Percentiles rank a stretch among this genome's conserved stretches.
These are phyloP conservation scores for Wilcoxina mikolae DNA, from an alignment of 495 filamentous ascomycete species.

Conservation along the genomic window DNA sequence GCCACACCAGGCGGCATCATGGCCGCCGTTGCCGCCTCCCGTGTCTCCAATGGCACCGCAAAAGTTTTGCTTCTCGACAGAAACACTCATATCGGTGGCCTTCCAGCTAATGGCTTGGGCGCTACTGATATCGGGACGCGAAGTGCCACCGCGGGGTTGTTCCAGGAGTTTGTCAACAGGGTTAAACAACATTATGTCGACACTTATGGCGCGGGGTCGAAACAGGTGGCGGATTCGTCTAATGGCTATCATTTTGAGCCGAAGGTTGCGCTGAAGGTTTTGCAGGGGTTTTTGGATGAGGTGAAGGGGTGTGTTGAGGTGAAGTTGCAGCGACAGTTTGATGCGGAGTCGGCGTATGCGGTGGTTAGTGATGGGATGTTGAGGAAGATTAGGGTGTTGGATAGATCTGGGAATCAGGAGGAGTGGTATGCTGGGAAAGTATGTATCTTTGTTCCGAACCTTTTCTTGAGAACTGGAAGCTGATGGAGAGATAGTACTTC, in stretches of 20 bases:
- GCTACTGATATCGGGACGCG: slow-evolving; percentile 1
- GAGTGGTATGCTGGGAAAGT: slow-evolving; percentile 7
- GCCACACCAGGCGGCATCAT: slow-evolving; percentile 9
- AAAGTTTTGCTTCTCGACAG: slow-evolving; percentile 4
- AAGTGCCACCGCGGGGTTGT: slow-evolving; percentile 6
- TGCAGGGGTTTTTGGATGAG: slow-evolving; percentile 1
- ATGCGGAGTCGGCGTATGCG: not conserved
- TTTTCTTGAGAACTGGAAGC: not conserved
- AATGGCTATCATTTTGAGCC: slow-evolving; percentile 9
- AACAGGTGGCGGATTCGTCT: slow-evolving; percentile 4
- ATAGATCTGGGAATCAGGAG: not conserved
- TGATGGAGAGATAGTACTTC: slow-evolving; percentile 6
- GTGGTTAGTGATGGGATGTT: not conserved
- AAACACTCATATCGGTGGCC: not conserved
- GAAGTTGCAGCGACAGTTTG: not conserved
- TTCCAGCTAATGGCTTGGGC: slow-evolving; percentile 7
- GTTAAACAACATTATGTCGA: slow-evolving; percentile 6
- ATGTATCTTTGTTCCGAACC: not conserved
- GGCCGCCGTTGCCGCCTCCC: slow-evolving; percentile 7
- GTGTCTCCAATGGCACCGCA: not conserved
- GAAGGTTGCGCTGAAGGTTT: slow-evolving; percentile 1
- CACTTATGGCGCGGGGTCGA: not conserved
- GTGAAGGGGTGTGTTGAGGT: not conserved
- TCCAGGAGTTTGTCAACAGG: slow-evolving; percentile 5
- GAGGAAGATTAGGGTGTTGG: slow-evolving; percentile 4